Base-by-base conservation (phyloP, 441 rosid species). In the Oxalis stricta region DNA sequence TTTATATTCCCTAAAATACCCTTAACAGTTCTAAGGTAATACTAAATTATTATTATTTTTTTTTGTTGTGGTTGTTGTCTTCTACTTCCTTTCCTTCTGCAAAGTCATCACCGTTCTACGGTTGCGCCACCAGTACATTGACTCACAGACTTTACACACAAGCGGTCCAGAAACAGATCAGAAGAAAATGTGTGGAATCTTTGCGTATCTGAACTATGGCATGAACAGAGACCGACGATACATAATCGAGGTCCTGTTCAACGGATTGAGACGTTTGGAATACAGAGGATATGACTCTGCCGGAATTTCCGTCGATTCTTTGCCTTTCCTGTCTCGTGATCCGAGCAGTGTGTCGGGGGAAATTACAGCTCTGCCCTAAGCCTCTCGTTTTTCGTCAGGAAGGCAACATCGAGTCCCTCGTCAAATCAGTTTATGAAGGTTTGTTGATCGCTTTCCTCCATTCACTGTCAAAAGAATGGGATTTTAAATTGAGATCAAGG, bases 241-340 rank as follows among this genome's bases (percentile, higher is more conserved):
- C 65, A 79, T 91, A 61, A 85, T 91, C 29, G 80, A 83, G 36
- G 70, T 80, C 19, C 91, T 86, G 48, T 83, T 91, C 77, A 80
- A 83, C 58, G 98, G 95, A 24, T 87, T 91, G 31, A 70, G 96
- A 50, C 95, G 96, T 42, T 87, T 91, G 38, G 98, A 91, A 68
- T 86, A 86, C 77, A 64, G 96, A 3, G 95, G 98, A 33, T 91
- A 91, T 50, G 98, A 91, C 54, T 91, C 96, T 10, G 79, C 96
- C 7, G 95, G 98, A 3, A 66, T 91, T 56, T 71, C 93, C 60
- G 75, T 89, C 53, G 95, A 84, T 77, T 15, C 34, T 3, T 24
- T 46, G 33, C 12, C 53, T 54, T 26, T 23, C 50, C 50, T 19
- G 30, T 31, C 58, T 41, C 52, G n/a, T 37, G 50, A 18, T 41